Percentiles rank a stretch among this genome's conserved stretches.
phyloP scores from a whole-genome alignment of 441 rosid species.

The Sinapis alba region DNA sequence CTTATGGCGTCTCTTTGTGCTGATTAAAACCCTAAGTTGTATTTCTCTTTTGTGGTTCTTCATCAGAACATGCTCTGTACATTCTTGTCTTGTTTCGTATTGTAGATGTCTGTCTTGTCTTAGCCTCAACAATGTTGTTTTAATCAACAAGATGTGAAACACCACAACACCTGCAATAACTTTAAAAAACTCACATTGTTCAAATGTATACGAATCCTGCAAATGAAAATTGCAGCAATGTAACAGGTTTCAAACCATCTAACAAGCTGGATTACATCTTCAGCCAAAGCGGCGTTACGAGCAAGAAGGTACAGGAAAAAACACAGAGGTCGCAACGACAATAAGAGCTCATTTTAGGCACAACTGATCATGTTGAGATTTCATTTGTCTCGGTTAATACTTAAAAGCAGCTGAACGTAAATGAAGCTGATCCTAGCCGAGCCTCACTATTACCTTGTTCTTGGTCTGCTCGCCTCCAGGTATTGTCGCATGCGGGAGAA shows the following conservation, averaged over 20 bases:
- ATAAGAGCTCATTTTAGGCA: conserved; percentile 1
- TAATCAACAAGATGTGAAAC: not conserved
- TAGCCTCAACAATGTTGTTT: too few species aligned
- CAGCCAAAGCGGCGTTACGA: conserved; percentile 82
- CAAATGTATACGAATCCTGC: not conserved
- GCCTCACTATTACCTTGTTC: not conserved
- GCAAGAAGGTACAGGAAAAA: conserved; percentile 71
- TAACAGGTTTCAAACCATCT: not conserved
- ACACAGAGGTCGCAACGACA: conserved; percentile 12
- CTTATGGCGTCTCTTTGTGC: conserved; percentile 72
- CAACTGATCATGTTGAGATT: not conserved
- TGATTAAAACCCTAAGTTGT: conserved; percentile 18
- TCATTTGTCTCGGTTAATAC: not conserved
- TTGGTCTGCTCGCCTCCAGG: not conserved
- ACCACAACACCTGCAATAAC: not conserved
- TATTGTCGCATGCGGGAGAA: too few species aligned
- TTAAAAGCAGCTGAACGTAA: not conserved
- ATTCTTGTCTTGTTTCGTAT: conserved; percentile 14
- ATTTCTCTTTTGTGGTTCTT: not conserved
- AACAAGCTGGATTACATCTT: conserved; percentile 63
- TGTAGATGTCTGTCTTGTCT: too few species aligned
- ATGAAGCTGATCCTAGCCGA: too few species aligned
- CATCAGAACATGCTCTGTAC: conserved; percentile 3
- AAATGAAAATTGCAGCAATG: not conserved
- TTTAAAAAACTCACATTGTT: not conserved